Percentiles rank a stretch among this genome's conserved stretches.
These are phyloP conservation scores for Nicotiana noctiflora DNA, from an alignment of 257 asterid species.

Conservation along the genomic window DNA sequence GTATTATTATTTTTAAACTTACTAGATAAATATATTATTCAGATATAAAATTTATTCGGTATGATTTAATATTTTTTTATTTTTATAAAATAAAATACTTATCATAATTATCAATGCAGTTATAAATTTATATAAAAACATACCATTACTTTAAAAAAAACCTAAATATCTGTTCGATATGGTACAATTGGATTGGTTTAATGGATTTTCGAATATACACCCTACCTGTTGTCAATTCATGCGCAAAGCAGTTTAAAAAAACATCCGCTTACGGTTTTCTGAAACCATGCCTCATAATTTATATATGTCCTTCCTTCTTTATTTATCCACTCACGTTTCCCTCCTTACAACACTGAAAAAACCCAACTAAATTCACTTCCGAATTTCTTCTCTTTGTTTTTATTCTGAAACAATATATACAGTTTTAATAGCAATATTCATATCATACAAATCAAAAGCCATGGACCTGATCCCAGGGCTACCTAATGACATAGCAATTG, in stretches of 20 bases:
- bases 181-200: too few species aligned
- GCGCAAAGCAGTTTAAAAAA: neutral
- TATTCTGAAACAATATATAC: neutral
- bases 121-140: too few species aligned
- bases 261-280: neutral
- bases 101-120: too few species aligned
- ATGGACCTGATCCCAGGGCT: slow-evolving; percentile 15
- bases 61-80: too few species aligned
- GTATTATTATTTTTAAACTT: too few species aligned
- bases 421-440: neutral
- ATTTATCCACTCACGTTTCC: neutral
- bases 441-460: neutral
- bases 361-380: neutral
- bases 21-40: too few species aligned
- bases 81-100: too few species aligned
- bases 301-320: neutral
- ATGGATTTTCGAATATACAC: too few species aligned
- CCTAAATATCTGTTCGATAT: too few species aligned
- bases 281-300: neutral
- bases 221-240: neutral
- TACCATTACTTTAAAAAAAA: too few species aligned
- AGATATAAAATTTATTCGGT: too few species aligned
- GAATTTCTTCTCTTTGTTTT: neutral
- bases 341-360: neutral
- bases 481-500: slow-evolving; percentile 3